Evolutionary conservation across 2,329 filamentous ascomycete species (phyloP), one percentile per base, ranked within the genome.

Genomic region (Bipolaris oryzae): DNA sequence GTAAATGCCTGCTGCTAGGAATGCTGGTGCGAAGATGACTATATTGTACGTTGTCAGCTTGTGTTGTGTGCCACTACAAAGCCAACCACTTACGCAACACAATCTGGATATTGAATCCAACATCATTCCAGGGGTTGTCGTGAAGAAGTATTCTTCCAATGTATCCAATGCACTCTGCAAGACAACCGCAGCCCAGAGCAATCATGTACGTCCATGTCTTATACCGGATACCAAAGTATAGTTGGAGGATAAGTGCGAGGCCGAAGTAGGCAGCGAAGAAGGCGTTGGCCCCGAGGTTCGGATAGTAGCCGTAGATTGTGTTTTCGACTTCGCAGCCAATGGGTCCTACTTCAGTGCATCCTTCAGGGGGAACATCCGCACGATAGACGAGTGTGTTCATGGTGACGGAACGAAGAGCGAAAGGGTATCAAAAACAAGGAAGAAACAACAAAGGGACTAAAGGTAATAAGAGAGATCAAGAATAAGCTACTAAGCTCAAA

Each of bases 11-110:
- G 80, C 84, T 7, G 80, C 81, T 48, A 81, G 70, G 67, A 83
- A 86, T n/a, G 81, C 84, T 2, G 83, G 84, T 0, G 79, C 82
- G n/a, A 87, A 79, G 34, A 84, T 83, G n/a, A 86, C 50, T 53
- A 25, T 15, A 15, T 48, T 9, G 3, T 37, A 9, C 9, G 25
- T 18, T 34, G 18, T 53, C 35, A 53, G 50, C n/a, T 38, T 10
- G 2, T 6, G 9, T 16, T 18, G 7, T 23, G 21, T 37, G n/a
- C 3, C 15, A 6, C 34, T 31, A 28, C 15, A 2, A 38, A 5
- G 13, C 5, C 21, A 43, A 18, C 20, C 20, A 45, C 49, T 51
- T 53, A 53, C 50, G 72, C 53, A 79, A 78, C 53, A 82, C 79
- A 41, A 85, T 81, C 57, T 85, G 82, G 4, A 82, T 77, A 47